Conservation (phyloP, 2,329 filamentous ascomycete genomes). For the Penicillium sp. region DNA sequence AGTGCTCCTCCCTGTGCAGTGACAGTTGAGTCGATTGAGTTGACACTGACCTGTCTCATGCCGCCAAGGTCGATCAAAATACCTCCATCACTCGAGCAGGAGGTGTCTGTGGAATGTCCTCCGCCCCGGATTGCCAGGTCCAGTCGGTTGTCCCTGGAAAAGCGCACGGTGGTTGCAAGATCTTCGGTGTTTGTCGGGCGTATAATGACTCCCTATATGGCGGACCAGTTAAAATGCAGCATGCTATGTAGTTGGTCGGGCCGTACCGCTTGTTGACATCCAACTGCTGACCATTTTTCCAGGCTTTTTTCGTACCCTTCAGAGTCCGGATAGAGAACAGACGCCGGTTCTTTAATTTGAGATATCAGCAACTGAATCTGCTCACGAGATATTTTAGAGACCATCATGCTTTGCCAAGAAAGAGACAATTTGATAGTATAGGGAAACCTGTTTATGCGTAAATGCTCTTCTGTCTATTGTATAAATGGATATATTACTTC, state of each 20-base stretch:
- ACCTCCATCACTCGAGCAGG: conserved; percentile 54
- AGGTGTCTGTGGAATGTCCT: conserved; percentile 58
- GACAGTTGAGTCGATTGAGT: conserved; percentile 49
- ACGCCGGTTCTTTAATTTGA: not conserved
- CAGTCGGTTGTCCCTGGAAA: not conserved
- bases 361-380: not conserved
- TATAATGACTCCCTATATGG: not conserved
- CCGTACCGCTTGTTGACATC: not conserved
- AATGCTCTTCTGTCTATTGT: not conserved
- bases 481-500: not conserved
- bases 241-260: not conserved
- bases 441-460: not conserved
- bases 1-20: conserved; percentile 54
- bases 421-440: not conserved
- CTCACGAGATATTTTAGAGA: not conserved
- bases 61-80: conserved; percentile 58
- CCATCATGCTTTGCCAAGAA: not conserved
- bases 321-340: not conserved
- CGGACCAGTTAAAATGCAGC: not conserved
- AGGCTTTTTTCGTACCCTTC: not conserved
- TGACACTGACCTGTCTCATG: conserved; percentile 55
- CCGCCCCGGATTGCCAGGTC: conserved; percentile 53
- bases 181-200: not conserved
- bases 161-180: not conserved
- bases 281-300: not conserved